Evolutionary conservation across 1,284 basidiomycete genomes (phyloP).

Genomic region (Malassezia equina): DNA sequence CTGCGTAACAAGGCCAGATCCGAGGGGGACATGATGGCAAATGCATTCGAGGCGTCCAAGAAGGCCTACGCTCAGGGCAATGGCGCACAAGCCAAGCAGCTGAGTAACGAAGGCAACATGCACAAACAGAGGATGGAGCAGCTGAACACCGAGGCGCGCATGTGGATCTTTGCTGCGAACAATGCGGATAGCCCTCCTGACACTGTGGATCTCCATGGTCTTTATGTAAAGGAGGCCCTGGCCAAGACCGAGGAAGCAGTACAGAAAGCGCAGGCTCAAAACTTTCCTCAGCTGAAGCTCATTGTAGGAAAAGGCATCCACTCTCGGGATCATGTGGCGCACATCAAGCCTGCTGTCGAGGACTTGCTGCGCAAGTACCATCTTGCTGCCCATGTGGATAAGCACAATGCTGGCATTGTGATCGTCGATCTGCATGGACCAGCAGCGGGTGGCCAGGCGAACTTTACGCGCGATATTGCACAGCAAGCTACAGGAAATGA

Average conservation of each 20-base stretch:
- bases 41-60: constrained; percentile 40
- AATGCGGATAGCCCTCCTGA: constrained; percentile 35
- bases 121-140: constrained; percentile 71
- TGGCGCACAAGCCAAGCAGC: constrained; percentile 68
- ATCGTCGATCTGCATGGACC: constrained; percentile 62
- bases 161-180: constrained; percentile 66
- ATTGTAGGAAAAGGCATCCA: constrained; percentile 83
- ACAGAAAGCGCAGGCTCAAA: constrained; percentile 58
- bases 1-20: constrained; percentile 36
- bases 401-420: constrained; percentile 72
- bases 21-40: constrained; percentile 43
- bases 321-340: constrained; percentile 66
- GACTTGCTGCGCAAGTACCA: constrained; percentile 58
- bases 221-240: constrained; percentile 74
- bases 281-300: constrained; percentile 63
- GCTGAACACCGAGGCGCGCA: constrained; percentile 71
- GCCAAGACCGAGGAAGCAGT: constrained; percentile 54
- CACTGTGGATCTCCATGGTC: constrained; percentile 62
- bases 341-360: constrained; percentile 86
- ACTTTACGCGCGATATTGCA: constrained; percentile 38
- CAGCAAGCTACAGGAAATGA: constrained; percentile 28
- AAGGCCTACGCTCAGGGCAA: constrained; percentile 61
- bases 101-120: constrained; percentile 70
- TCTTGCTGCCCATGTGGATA: constrained; percentile 61
- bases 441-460: constrained; percentile 41